Evolutionary conservation across 495 filamentous ascomycete species (phyloP).

Genomic region (Amniculicola lignicola): DNA sequence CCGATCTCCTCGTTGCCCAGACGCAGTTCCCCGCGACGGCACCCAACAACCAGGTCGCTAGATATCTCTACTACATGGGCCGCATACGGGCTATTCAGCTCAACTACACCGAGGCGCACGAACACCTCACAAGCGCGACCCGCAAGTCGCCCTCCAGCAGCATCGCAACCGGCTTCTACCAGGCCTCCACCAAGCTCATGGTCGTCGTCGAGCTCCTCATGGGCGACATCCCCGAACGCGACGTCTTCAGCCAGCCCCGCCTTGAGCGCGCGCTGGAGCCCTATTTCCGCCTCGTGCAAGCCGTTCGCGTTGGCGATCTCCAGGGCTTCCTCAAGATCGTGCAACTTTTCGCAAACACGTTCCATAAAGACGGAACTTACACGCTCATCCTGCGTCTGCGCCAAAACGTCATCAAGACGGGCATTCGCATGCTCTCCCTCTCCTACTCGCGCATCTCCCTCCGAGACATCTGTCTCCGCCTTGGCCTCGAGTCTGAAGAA

Average conservation of each 20-base stretch:
- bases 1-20: conserved; percentile 90
- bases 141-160: conserved; percentile 89
- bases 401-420: conserved; percentile 99
- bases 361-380: conserved; percentile 92
- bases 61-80: conserved; percentile 93
- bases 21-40: conserved; percentile 90
- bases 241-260: conserved; percentile 81
- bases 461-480: conserved; percentile 91
- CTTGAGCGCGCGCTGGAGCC: conserved; percentile 84
- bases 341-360: conserved; percentile 71
- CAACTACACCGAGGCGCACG: conserved; percentile 94
- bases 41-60: conserved; percentile 94
- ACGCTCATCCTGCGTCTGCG: conserved; percentile 89
- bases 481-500: conserved; percentile 90
- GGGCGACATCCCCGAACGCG: conserved; percentile 96
- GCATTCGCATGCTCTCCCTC: conserved; percentile 97
- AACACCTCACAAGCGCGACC: conserved; percentile 84
- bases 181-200: conserved; percentile 88
- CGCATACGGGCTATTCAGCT: conserved; percentile 95
- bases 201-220: conserved; percentile 95
- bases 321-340: conserved; percentile 86
- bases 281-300: conserved; percentile 89
- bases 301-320: conserved; percentile 90
- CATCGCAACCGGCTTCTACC: conserved; percentile 88
- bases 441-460: conserved; percentile 97